Percentiles rank a stretch among this genome's conserved stretches.
phyloP scores from a whole-genome alignment of 2,329 filamentous ascomycete species.

The Aspergillus floridensis region DNA sequence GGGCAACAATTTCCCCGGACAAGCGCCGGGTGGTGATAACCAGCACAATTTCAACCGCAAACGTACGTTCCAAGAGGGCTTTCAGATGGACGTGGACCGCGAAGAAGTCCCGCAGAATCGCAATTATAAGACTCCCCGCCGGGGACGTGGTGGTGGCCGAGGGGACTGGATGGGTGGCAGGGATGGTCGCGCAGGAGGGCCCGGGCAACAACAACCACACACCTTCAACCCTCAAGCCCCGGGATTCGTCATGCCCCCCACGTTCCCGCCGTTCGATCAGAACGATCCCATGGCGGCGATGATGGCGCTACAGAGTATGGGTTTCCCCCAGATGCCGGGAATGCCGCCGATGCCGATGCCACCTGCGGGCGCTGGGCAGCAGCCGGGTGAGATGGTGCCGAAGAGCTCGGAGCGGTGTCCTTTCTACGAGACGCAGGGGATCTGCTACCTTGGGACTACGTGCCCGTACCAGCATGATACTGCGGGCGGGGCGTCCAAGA shows the following conservation, averaged over 20 bases:
- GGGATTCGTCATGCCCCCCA: constrained; percentile 42
- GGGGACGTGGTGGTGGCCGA: constrained; percentile 42
- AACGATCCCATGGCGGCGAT: constrained; percentile 57
- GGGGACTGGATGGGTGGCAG: constrained; percentile 39
- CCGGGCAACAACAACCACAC: constrained; percentile 14
- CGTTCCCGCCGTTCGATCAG: constrained; percentile 53
- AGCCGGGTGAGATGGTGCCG: constrained; percentile 29
- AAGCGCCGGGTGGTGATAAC: constrained; percentile 24
- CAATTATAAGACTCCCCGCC: constrained; percentile 47
- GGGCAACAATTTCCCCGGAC: constrained; percentile 12
- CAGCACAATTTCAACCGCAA: constrained; percentile 45
- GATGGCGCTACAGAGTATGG: constrained; percentile 53
- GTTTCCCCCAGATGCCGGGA: constrained; percentile 49
- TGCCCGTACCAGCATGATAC: constrained; percentile 59
- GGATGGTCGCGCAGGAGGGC: constrained; percentile 24
- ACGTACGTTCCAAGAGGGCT: constrained; percentile 53
- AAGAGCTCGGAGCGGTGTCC: constrained; percentile 48
- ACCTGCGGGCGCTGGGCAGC: constrained; percentile 25
- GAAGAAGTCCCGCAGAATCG: constrained; percentile 46
- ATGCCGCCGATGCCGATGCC: constrained; percentile 45
- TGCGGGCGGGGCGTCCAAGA: constrained; percentile 39
- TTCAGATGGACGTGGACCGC: constrained; percentile 44
- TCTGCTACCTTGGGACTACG: constrained; percentile 54
- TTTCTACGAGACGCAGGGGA: constrained; percentile 60
- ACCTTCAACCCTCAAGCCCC: constrained; percentile 26